Evolutionary conservation across 2,329 filamentous ascomycete species (phyloP), one percentile per base, ranked within the genome.

Genomic region (Xylariomycetidae sp.): DNA sequence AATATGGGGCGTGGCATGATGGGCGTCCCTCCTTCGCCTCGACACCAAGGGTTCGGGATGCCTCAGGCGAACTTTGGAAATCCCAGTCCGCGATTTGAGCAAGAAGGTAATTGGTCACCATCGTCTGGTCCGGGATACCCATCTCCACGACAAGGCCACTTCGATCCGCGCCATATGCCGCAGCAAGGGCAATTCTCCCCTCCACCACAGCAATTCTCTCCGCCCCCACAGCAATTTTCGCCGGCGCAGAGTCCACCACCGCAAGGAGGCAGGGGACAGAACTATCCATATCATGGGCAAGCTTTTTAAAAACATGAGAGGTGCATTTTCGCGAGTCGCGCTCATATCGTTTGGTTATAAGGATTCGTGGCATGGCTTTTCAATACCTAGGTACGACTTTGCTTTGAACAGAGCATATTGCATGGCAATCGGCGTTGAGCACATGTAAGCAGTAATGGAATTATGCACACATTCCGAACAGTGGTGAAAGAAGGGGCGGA

Each of bases 41-140:
- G 37, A 31, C 51, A 52, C 32, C 50, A 54, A 20, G 42, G 36
- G 6, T 58, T 50, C 41, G 49, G 45, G 6, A 37, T 51, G 22
- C 42, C 55, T 4, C 41, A 42, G n/a, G n/a, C n/a, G 34, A 30
- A 33, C 16, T 51, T 47, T 9, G 48, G 43, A 16, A 46, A 31
- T 6, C 53, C 57, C 16, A 44, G 50, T 25, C 49, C 53, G 2
- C 48, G 50, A 25, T 58, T 48, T 30, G 54, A 56, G 22, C 58
- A 58, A 34, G 54, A 60, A 20, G 60, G 56, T 6, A 54, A 51
- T 20, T 63, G 58, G 56, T 36, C 44, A 11, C 38, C 50, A 6
- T 50, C 56, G 5, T 32, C 44, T 10, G 40, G 42, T 17, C n/a
- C n/a, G n/a, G 46, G 44, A 11, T 48, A 51, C 23, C 44, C 48